A percentile compares a stretch with the other conserved stretches of the same genome.
Evolutionary conservation across 495 filamentous ascomycete species (phyloP).

Genomic region (Glarea lozoyensis): DNA sequence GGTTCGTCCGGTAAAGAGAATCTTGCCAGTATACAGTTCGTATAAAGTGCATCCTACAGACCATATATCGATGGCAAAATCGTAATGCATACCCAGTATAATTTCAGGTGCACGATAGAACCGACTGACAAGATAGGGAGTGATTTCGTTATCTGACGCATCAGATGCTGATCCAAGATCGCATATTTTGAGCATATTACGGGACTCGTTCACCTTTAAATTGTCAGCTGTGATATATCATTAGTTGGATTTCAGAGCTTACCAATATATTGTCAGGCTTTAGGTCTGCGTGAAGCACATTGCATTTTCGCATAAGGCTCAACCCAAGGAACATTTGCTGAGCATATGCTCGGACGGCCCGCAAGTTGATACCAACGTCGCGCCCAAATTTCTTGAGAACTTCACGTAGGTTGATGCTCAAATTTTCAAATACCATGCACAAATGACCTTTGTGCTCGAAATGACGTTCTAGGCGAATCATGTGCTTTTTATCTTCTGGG

Average conservation of each 20-base stretch:
- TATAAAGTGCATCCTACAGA: constrained; percentile 94
- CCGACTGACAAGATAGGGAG: constrained; percentile 87
- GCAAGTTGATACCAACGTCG: constrained; percentile 81
- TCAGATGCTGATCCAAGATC: constrained; percentile 92
- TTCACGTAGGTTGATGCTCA: constrained; percentile 87
- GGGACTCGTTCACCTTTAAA: constrained; percentile 57
- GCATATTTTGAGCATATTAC: constrained; percentile 85
- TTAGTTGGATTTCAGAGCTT: constrained; percentile 21
- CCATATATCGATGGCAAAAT: constrained; percentile 95
- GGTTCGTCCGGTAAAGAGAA: constrained; percentile 86
- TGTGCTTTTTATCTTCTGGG: constrained; percentile 83
- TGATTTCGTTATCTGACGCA: constrained; percentile 80
- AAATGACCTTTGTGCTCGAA: constrained; percentile 95
- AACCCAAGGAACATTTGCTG: constrained; percentile 90
- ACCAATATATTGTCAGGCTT: constrained; percentile 94
- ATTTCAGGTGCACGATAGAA: constrained; percentile 97
- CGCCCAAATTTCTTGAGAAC: constrained; percentile 96
- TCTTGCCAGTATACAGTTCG: constrained; percentile 95
- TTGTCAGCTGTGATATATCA: constrained; percentile 20
- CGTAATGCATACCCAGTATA: constrained; percentile 89
- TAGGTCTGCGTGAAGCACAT: constrained; percentile 89
- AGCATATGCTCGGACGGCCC: constrained; percentile 78
- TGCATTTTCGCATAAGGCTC: constrained; percentile 76
- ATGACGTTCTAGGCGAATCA: constrained; percentile 73
- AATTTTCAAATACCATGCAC: constrained; percentile 94